These are phyloP conservation scores for Sugiyamaella lignohabitans DNA, from an alignment of 805 yeast genomes.

Conservation along the genomic window DNA sequence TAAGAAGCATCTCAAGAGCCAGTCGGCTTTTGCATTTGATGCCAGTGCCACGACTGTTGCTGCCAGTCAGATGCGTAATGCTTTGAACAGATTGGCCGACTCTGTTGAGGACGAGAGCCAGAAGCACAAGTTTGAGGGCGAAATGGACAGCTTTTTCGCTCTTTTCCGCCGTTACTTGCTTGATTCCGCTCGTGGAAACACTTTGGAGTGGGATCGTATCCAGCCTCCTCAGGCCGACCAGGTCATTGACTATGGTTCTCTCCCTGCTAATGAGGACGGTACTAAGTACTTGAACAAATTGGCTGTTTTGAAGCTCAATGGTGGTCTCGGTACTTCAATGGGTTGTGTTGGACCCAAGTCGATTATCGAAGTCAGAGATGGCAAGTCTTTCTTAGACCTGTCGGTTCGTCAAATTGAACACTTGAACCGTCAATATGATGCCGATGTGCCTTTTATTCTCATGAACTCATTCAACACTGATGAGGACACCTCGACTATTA, in stretches of 20 bases:
- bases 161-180: conserved; percentile 86
- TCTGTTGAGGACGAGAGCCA: conserved; percentile 47
- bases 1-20: conserved; percentile 62
- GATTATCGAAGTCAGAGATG: conserved; percentile 94
- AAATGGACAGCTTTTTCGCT: conserved; percentile 91
- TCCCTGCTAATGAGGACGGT: conserved; percentile 33
- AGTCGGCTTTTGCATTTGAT: conserved; percentile 78
- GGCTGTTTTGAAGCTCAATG: conserved; percentile 93
- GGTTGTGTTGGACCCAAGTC: conserved; percentile 99
- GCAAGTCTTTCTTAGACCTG: conserved; percentile 92
- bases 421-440: conserved; percentile 79
- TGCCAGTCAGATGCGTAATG: conserved; percentile 96
- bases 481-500: conserved; percentile 87
- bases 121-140: conserved; percentile 63
- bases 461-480: conserved; percentile 99
- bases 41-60: conserved; percentile 92
- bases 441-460: conserved; percentile 91
- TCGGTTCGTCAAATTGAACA: conserved; percentile 96
- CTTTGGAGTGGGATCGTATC: conserved; percentile 92
- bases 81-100: conserved; percentile 83
- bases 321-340: conserved; percentile 99
- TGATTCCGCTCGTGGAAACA: conserved; percentile 79
- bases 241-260: conserved; percentile 68
- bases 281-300: conserved; percentile 61
- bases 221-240: conserved; percentile 85